Evolutionary conservation across 352 stramenopile genomes (phyloP).

Genomic region (Phytophthora uliginosa): DNA sequence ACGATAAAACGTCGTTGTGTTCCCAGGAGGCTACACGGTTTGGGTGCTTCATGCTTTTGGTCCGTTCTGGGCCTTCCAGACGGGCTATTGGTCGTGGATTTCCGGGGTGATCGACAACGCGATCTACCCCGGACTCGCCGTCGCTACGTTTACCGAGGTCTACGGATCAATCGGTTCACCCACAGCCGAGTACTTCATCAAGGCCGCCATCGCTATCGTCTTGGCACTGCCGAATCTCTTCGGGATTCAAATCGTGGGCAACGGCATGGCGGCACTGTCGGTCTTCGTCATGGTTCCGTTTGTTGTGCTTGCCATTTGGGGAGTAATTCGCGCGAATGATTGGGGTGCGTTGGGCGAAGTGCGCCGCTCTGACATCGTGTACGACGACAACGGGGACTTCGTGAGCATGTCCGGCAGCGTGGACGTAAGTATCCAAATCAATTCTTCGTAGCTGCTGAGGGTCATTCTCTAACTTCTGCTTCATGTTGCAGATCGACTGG

Average conservation of each 20-base stretch:
- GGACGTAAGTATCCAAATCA: slow-evolving; percentile 16
- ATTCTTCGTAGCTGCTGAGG: not conserved
- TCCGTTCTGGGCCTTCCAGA: slow-evolving; percentile 87
- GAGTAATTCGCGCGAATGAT: slow-evolving; percentile 30
- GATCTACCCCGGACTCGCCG: slow-evolving; percentile 90
- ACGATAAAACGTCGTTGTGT: not conserved
- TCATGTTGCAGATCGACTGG: slow-evolving; percentile 35
- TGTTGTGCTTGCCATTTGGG: slow-evolving; percentile 69
- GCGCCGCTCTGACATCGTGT: slow-evolving; percentile 45
- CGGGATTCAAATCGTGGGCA: slow-evolving; percentile 86
- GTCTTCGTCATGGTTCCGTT: slow-evolving; percentile 94
- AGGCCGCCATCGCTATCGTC: slow-evolving; percentile 48
- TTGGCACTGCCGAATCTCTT: slow-evolving; percentile 58
- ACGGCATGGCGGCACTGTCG: slow-evolving; percentile 78
- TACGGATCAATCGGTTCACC: slow-evolving; percentile 43
- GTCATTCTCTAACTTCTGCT: slow-evolving; percentile 2
- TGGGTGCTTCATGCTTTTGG: slow-evolving; percentile 95
- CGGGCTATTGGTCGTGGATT: slow-evolving; percentile 89
- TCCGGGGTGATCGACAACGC: slow-evolving; percentile 93
- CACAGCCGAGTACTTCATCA: slow-evolving; percentile 52
- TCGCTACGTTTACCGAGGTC: slow-evolving; percentile 53
- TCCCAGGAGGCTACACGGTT: slow-evolving; percentile 81
- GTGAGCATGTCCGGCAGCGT: slow-evolving; percentile 49
- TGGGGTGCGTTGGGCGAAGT: slow-evolving; percentile 51
- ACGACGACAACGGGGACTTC: slow-evolving; percentile 42